Evolutionary conservation across 2,329 filamentous ascomycete species (phyloP).

Genomic region (Aspergillus sp.): DNA sequence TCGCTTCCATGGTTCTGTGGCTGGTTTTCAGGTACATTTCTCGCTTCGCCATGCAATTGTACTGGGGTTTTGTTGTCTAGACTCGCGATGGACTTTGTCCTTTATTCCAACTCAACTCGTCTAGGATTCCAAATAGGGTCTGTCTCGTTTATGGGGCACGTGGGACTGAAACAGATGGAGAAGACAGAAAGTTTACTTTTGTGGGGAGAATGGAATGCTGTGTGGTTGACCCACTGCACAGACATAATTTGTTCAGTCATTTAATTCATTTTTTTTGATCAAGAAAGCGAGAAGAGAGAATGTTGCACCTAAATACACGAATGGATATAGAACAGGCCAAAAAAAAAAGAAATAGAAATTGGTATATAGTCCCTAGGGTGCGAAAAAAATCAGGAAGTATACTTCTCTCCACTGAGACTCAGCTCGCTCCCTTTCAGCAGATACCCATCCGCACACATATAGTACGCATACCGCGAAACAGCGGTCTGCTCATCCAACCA

Average conservation of each 20-base stretch:
- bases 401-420: conserved; percentile 37
- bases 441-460: conserved; percentile 39
- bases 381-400: conserved; percentile 21
- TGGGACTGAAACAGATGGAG: neutral
- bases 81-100: neutral
- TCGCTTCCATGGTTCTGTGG: neutral
- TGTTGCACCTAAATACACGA: neutral
- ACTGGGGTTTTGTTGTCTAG: neutral
- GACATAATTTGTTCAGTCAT: neutral
- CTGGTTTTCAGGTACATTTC: neutral
- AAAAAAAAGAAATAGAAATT: neutral
- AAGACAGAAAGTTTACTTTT: neutral
- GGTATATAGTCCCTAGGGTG: neutral
- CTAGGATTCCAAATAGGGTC: neutral
- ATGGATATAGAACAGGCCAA: neutral
- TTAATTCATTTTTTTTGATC: conserved; percentile 1
- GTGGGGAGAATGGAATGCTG: neutral
- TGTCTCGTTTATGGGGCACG: neutral
- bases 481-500: conserved; percentile 45
- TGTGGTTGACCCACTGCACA: neutral
- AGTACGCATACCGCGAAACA: conserved; percentile 51
- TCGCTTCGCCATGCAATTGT: neutral
- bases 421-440: conserved; percentile 34
- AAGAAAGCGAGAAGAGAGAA: neutral
- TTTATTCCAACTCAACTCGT: neutral